Conservation (phyloP, 148 eudicot genomes). For the Silene uniflora region DNA sequence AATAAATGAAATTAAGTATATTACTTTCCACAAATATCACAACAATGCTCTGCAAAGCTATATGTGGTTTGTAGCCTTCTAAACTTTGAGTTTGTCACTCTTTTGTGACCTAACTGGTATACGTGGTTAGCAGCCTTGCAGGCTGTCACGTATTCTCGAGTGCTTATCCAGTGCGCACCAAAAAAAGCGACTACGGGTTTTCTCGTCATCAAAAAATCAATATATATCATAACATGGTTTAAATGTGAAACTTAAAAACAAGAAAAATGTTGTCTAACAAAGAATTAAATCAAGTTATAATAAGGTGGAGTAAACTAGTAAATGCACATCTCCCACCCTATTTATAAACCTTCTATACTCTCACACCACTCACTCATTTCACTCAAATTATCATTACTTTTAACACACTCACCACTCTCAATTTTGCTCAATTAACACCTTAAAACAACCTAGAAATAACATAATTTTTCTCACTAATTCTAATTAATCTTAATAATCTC, state of each 20-base stretch:
- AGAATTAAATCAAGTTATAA: neutral
- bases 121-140: too few species aligned
- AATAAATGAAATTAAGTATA: neutral
- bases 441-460: neutral
- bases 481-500: neutral
- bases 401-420: neutral
- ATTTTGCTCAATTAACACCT: conserved; percentile 8
- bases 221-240: neutral
- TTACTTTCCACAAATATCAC: neutral
- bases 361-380: neutral
- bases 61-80: too few species aligned
- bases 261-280: neutral
- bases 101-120: too few species aligned
- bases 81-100: too few species aligned
- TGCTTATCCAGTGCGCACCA: too few species aligned
- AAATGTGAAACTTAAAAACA: neutral
- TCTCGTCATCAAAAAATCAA: too few species aligned
- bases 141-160: too few species aligned
- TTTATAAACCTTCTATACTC: conserved; percentile 1
- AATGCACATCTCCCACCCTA: neutral
- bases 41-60: too few species aligned
- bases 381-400: neutral
- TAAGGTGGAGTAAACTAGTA: neutral
- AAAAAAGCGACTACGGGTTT: too few species aligned
- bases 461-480: neutral